Base-by-base conservation (phyloP, 768 basidiomycete genomes). In the Phylloporus rhodoxanthus region DNA sequence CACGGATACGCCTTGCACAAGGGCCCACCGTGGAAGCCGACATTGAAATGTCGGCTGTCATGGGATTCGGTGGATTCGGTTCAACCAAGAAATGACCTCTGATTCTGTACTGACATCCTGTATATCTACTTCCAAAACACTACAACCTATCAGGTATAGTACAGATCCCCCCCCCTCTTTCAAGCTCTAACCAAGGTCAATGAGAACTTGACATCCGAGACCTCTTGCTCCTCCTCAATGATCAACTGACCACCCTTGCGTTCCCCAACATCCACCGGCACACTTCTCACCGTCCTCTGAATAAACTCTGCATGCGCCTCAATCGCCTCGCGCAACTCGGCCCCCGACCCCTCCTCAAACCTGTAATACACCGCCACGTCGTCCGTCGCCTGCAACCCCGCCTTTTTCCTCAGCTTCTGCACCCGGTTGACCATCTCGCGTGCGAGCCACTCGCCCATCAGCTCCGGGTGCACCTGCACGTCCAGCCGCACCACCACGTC, bases 401-500 rank as follows among this genome's bases (percentile, higher is more conserved):
- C 93, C 69, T 93, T 91, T 74, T 99, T 99, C 58, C 96, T 78
- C 52, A 97, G 73, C 65, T 90, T 91, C 72, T 99, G 96, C 37
- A 97, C 85, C 47, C 94, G 85, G 57, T 93, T 95, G 55, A 87
- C 86, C 56, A 97, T 68, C 68, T 95, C 91, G 39, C 96, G 81
- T 40, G 90, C 85, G 21, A 93, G 75, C 75, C 91, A 93, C 72
- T 97, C 89, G 44, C 81, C 75, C 66, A 85, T 81, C 38, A 98
- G 78, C 54, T 97, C 91, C 0, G 86, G 78, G 60, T 96, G 89
- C 40, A 86, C 78, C 65, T 87, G 82, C 47, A 91, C 81, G 68
- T 99, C 96, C 34, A 99, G 81, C 41, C 95, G 78, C 53, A 98
- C 79, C 43, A 96, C 94, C 45, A 97, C 93, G 58, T 98, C 93